phyloP scores from a whole-genome alignment of 192 early-diverging fungal species.

The Phycomyces blakesleeanus region DNA sequence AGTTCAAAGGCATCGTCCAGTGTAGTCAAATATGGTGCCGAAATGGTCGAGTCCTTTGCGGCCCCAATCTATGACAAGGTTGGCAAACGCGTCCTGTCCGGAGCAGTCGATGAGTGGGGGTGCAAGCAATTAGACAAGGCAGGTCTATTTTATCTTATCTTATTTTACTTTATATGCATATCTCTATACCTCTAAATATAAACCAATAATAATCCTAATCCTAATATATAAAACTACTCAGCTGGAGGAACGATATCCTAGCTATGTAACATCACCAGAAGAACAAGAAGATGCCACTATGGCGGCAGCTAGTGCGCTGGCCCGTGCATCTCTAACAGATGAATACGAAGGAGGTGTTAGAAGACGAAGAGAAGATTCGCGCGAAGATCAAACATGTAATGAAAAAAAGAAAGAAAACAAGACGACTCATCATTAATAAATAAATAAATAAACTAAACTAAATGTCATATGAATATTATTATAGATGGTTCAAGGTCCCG shows the following conservation, averaged over 20 bases:
- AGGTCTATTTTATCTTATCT: too few relatives aligned
- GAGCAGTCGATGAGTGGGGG: constrained; percentile 68
- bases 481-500: neutral
- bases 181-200: too few relatives aligned
- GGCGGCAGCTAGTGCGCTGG: constrained; percentile 30
- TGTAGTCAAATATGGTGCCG: constrained; percentile 67
- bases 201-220: too few relatives aligned
- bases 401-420: too few relatives aligned
- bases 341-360: constrained; percentile 4
- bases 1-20: constrained; percentile 57
- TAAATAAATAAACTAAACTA: too few relatives aligned
- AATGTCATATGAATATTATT: neutral
- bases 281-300: constrained; percentile 22
- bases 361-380: constrained; percentile 15
- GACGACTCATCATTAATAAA: too few relatives aligned
- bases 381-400: constrained; percentile 23
- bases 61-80: constrained; percentile 73
- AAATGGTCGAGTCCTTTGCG: constrained; percentile 75
- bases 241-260: constrained; percentile 30
- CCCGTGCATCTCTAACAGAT: constrained; percentile 36
- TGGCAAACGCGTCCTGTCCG: constrained; percentile 27
- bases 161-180: too few relatives aligned
- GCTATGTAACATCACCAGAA: constrained; percentile 25
- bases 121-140: constrained; percentile 74
- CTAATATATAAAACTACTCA: too few relatives aligned